These are phyloP conservation scores for Periconia sp. DNA, from an alignment of 2,329 filamentous ascomycete species.

Conservation along the genomic window DNA sequence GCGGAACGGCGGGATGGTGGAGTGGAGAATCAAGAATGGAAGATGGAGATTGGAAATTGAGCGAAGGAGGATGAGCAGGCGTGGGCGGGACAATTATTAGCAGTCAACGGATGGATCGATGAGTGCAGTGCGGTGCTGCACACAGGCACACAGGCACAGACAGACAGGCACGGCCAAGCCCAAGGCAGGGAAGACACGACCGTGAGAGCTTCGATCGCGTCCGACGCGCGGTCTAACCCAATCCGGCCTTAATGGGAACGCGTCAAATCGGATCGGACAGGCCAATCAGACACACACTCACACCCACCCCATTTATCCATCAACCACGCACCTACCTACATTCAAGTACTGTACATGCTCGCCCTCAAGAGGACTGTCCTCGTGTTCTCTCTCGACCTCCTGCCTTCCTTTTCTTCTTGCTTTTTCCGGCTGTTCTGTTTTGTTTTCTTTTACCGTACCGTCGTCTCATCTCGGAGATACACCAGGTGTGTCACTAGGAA, in stretches of 20 bases:
- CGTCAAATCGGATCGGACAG: not conserved
- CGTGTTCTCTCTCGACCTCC: too few relatives aligned
- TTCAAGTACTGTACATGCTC: too few relatives aligned
- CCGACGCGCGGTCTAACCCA: not conserved
- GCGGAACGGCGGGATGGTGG: not conserved
- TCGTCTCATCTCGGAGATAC: too few relatives aligned
- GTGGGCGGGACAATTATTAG: too few relatives aligned
- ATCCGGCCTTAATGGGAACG: constrained; percentile 1
- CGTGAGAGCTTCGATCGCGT: not conserved
- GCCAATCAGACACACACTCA: not conserved
- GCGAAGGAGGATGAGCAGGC: not conserved
- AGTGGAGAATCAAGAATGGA: constrained; percentile 1
- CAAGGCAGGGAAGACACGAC: not conserved
- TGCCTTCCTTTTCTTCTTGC: too few relatives aligned
- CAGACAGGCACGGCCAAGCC: not conserved
- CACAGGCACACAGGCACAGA: too few relatives aligned
- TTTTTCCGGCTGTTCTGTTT: too few relatives aligned
- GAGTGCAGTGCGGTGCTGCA: not conserved
- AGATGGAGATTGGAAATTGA: not conserved
- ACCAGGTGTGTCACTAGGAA: too few relatives aligned
- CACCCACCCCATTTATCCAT: not conserved
- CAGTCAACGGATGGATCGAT: not conserved
- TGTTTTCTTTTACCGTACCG: too few relatives aligned
- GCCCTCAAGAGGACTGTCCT: too few relatives aligned
- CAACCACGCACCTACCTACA: not conserved